Evolutionary conservation across 805 yeast genomes (phyloP), one percentile per base, ranked within the genome.

Genomic region (Saturnispora quitensis): DNA sequence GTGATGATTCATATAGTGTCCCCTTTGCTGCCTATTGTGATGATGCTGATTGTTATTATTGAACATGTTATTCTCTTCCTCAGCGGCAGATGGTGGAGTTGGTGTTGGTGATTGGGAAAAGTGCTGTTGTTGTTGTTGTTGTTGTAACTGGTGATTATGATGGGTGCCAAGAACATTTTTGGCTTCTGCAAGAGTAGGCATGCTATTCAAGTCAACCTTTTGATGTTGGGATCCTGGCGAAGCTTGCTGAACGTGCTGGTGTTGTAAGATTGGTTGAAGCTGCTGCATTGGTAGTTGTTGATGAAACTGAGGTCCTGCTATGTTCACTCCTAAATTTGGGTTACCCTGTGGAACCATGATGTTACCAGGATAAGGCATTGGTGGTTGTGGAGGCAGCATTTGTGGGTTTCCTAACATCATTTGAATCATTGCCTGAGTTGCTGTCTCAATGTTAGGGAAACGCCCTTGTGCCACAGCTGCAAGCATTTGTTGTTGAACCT

Each of bases 391-490:
- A n/a, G 45, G 45, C 20, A 27, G 10, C 33, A 25, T n/a, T 28
- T 27, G 33, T 5, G 35, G 10, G 24, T 60, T 59, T 12, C 65
- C 58, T 54, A 64, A 53, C 43, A 61, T 55, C 45, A 63, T 61
- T 49, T 66, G 68, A 2, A 64, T 56, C 63, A 65, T 52, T 3
- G 68, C 69, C 48, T 62, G 67, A 27, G 67, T 60, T 17, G 69
- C 69, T 22, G 62, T 55, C 27, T 60, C 64, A 31, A 64, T 49
- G 43, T 62, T 63, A 28, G 68, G 66, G 43, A 66, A 65, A 45
- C 62, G 65, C 31, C 68, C 68, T 1, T 68, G 56, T 10, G 68
- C 67, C 42, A 66, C 68, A 13, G 66, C 63, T 33, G 64, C 62
- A 17, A 62, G 55, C 42, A 62, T 57, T 40, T 61, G 55, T 48